Base-by-base conservation (phyloP, 208 protist species). In the Acanthamoeba lenticulata region DNA sequence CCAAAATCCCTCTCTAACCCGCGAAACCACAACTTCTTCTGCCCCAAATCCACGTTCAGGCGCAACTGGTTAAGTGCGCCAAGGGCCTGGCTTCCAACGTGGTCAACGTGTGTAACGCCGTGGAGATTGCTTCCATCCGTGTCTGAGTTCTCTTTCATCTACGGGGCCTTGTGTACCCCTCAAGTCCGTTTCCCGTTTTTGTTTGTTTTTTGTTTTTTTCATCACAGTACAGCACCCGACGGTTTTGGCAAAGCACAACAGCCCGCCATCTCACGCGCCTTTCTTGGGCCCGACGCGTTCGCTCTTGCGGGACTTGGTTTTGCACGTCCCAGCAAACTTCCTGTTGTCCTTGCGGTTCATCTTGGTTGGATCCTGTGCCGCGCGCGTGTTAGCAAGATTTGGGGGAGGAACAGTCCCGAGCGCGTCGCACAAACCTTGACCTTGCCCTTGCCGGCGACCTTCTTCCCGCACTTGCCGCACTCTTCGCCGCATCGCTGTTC, bases 61-160 rank as follows among this genome's bases (percentile, higher is more conserved):
- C 81, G 27, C 81, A 90, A 34, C 52, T 90, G 45, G 81, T 90
- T 0, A 90, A 90, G 81, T 90, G 81, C 9, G 81, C 81, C 44
- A 90, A 90, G 81, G 49, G 45, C 3, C 49, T 90, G 81, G 81
- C 81, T 2, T 62, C 45, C 44, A 90, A 90, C 81, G 49, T 62
- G 27, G 81, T 90, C 81, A 90, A 62, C 9, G 81, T 38, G 29
- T 90, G 81, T 42, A 90, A 90, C 49, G 81, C 81, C 52, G 81
- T 90, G 81, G 81, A 90, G 42, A 90, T 90, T 32, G 81, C 81
- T 40, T 90, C 34, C 49, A 52, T 90, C n/a, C 81, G 81, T 15
- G 19, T 90, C 15, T 90, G 21, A 89, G 27, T 55, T 27, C 77
- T 81, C 29, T 96, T 5, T 19, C 57, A 65, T 65, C n/a, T n/a